Evolutionary conservation across 768 basidiomycete species (phyloP).

Genomic region (Pulveroboletus sp.): DNA sequence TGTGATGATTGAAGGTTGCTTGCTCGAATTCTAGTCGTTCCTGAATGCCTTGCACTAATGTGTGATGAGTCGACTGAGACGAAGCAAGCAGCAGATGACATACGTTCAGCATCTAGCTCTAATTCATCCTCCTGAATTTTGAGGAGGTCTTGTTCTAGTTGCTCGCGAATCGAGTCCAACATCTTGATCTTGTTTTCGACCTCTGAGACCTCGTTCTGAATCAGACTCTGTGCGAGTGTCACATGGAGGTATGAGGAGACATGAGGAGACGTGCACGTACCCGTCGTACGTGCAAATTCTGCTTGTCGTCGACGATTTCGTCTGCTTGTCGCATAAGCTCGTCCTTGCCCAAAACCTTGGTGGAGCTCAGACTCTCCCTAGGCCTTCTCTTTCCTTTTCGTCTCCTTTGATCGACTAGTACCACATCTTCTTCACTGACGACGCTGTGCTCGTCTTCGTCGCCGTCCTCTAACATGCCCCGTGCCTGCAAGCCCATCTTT

Average conservation of each 20-base stretch:
- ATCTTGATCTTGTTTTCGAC: slow-evolving; percentile 87
- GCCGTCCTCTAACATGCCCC: slow-evolving; percentile 57
- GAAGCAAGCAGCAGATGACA: slow-evolving; percentile 29
- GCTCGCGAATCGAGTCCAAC: slow-evolving; percentile 72
- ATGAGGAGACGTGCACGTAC: slow-evolving; percentile 36
- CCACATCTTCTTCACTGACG: slow-evolving; percentile 74
- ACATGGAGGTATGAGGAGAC: slow-evolving; percentile 4
- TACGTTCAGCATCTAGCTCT: slow-evolving; percentile 94
- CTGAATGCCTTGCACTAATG: slow-evolving; percentile 79
- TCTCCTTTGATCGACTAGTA: slow-evolving; percentile 42
- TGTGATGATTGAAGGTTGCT: slow-evolving; percentile 29
- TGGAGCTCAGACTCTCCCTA: slow-evolving; percentile 61
- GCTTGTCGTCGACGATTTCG: slow-evolving; percentile 88
- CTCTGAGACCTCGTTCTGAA: slow-evolving; percentile 83
- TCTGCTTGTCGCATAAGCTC: slow-evolving; percentile 79
- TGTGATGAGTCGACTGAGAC: slow-evolving; percentile 1
- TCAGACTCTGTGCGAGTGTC: slow-evolving; percentile 54
- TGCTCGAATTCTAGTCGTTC: slow-evolving; percentile 78
- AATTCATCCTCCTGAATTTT: slow-evolving; percentile 92
- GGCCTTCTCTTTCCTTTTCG: slow-evolving; percentile 43
- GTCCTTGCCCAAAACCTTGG: slow-evolving; percentile 73
- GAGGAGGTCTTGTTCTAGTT: slow-evolving; percentile 77
- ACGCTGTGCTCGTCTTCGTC: slow-evolving; percentile 56
- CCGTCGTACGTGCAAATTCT: slow-evolving; percentile 84
- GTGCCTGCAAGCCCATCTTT: slow-evolving; percentile 70